phyloP scores from a whole-genome alignment of 2,329 filamentous ascomycete genomes.

The Cordyceps cateniannulata region DNA sequence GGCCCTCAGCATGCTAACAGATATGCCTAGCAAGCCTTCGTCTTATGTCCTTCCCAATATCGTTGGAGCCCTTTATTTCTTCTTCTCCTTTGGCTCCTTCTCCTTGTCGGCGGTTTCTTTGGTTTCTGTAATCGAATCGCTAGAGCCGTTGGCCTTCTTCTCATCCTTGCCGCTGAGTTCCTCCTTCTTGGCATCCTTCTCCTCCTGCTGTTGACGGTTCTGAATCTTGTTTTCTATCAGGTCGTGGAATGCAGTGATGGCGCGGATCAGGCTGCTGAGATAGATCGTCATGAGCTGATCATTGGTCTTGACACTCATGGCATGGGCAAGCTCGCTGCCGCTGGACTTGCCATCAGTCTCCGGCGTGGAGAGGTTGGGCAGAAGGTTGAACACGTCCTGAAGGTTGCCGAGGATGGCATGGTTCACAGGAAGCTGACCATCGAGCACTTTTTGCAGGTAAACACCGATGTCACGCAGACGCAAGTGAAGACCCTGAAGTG shows the following conservation, averaged over 20 bases:
- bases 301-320: conserved; percentile 98
- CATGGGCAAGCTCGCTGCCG: conserved; percentile 83
- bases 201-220: conserved; percentile 94
- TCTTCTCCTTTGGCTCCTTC: conserved; percentile 47
- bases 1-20: neutral
- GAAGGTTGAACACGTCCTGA: conserved; percentile 98
- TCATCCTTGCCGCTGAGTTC: conserved; percentile 55
- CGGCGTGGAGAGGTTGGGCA: conserved; percentile 89
- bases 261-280: conserved; percentile 89
- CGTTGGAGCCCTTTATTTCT: conserved; percentile 27
- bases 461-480: conserved; percentile 90
- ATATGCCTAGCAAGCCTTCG: neutral
- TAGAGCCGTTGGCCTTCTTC: conserved; percentile 45
- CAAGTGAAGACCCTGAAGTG: conserved; percentile 89
- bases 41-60: neutral
- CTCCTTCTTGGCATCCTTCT: conserved; percentile 82
- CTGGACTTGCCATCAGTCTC: conserved; percentile 56
- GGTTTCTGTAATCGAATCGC: conserved; percentile 33
- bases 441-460: conserved; percentile 93
- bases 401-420: conserved; percentile 95
- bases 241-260: conserved; percentile 98
- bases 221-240: conserved; percentile 99
- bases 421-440: conserved; percentile 89
- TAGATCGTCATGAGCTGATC: conserved; percentile 99
- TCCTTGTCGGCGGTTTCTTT: conserved; percentile 50